Percentiles rank a stretch among this genome's conserved stretches.
Evolutionary conservation across 441 rosid species (phyloP).

Genomic region (Manihot esculenta): DNA sequence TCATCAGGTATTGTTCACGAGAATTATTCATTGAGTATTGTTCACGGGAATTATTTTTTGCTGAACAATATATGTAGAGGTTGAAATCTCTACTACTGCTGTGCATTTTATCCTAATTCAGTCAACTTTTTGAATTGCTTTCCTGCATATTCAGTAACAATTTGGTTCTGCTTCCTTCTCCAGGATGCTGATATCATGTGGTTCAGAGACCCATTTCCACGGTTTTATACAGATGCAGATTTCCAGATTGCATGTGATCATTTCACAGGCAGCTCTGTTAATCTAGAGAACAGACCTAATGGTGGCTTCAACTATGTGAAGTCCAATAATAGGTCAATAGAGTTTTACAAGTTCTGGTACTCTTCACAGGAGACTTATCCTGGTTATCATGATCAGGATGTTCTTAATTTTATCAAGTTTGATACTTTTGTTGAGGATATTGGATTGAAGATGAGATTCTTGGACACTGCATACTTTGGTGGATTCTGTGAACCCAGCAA

Average conservation of each 20-base stretch:
- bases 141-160: conserved; percentile 16
- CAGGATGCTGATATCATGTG: conserved; percentile 98
- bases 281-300: conserved; percentile 61
- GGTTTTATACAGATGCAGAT: conserved; percentile 68
- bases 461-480: conserved; percentile 80
- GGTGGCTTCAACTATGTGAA: conserved; percentile 78
- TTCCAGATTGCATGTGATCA: conserved; percentile 90
- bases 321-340: conserved; percentile 72
- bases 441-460: conserved; percentile 68
- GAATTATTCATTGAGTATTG: too few relatives aligned
- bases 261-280: conserved; percentile 56
- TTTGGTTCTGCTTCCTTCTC: conserved; percentile 20
- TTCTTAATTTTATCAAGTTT: conserved; percentile 63
- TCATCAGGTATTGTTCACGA: too few relatives aligned
- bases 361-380: conserved; percentile 58
- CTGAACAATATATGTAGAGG: not conserved
- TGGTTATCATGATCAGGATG: conserved; percentile 73
- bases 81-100: not conserved
- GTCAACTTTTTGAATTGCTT: not conserved
- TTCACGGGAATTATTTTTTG: not conserved
- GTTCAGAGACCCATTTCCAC: conserved; percentile 88
- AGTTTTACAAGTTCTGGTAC: conserved; percentile 90
- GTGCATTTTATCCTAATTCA: not conserved
- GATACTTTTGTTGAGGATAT: conserved; percentile 45
- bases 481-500: conserved; percentile 85